Evolutionary conservation across 2,329 filamentous ascomycete genomes (phyloP), one percentile per base, ranked within the genome.

Genomic region (Aplosporella prunicola): DNA sequence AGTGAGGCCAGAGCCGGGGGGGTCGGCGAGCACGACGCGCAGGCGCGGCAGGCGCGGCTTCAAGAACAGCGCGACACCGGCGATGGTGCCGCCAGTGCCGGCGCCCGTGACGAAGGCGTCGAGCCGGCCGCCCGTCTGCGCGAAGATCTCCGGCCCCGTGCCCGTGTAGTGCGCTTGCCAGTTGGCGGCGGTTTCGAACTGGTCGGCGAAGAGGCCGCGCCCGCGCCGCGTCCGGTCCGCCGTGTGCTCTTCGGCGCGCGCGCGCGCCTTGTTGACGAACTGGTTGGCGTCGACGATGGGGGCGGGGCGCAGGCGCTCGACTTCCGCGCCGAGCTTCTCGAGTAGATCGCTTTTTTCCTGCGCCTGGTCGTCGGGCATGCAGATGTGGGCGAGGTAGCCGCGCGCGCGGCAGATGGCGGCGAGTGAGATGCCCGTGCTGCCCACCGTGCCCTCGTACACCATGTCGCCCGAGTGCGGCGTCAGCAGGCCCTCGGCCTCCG

Each of bases 391-490:
- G 47, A 80, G 75, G 65, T 96, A 96, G 22, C 91, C 91, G 58
- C 79, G 75, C 15, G 91, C 88, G 48, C 88, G 75, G 33, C 86
- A 88, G 34, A 98, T 76, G 1, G 84, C 84, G 3, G 91, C 91
- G 8, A 98, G 71, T 11, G 88, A 95, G 50, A 98, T 96, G 15
- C 44, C 48, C 0, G 91, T 98, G 55, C 85, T 93, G 42, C 91
- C 91, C 11, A 94, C 88, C 1, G 91, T 98, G 47, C 91, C 91
- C 66, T 98, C 91, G 61, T 96, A 98, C 52, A 98, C 87, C 28
- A 84, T 93, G 58, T 98, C 91, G 43, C 89, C 89, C 15, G 82
- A 79, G 47, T 82, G 69, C 0, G 91, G 89, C 0, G 71, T 72
- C 30, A 98, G 64, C 13, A 88, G 67, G 2, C 87, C 87, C 32